Percentiles rank a stretch among this genome's conserved stretches.
phyloP scores from a whole-genome alignment of 352 stramenopile genomes.

The Aphanomyces invadans region DNA sequence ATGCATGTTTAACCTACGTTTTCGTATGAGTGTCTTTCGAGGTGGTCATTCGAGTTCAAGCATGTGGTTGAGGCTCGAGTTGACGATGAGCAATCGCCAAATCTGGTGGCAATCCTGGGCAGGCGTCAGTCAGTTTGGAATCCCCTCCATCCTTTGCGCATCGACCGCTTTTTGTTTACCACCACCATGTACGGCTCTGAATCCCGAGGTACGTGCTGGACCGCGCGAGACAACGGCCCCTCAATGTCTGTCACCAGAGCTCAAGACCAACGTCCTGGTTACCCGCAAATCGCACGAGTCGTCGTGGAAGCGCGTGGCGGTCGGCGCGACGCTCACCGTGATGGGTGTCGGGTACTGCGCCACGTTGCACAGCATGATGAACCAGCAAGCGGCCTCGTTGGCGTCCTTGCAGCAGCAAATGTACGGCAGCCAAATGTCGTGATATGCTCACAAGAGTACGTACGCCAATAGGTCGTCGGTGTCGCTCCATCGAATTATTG shows the following conservation, averaged over 20 bases:
- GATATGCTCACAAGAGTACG: too few relatives aligned
- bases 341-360: slow-evolving; percentile 32
- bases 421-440: slow-evolving; percentile 34
- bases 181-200: slow-evolving; percentile 21
- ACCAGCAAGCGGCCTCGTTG: slow-evolving; percentile 33
- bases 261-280: slow-evolving; percentile 12
- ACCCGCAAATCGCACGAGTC: background rate
- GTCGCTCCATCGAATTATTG: too few relatives aligned
- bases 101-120: too few relatives aligned
- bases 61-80: background rate
- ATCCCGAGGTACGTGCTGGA: slow-evolving; percentile 7
- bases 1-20: too few relatives aligned
- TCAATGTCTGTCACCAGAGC: background rate
- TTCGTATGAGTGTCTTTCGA: too few relatives aligned
- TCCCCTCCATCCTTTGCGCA: background rate
- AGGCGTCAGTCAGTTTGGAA: background rate
- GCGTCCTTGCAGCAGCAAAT: slow-evolving; percentile 43
- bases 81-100: background rate
- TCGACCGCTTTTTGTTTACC: slow-evolving; percentile 5
- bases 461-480: too few relatives aligned
- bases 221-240: background rate
- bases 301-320: slow-evolving; percentile 32
- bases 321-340: slow-evolving; percentile 34
- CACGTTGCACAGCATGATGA: slow-evolving; percentile 37
- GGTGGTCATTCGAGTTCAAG: background rate